Evolutionary conservation across 371 early-diverging fungal genomes (phyloP).

Genomic region (Syncephalastrum monosporum): DNA sequence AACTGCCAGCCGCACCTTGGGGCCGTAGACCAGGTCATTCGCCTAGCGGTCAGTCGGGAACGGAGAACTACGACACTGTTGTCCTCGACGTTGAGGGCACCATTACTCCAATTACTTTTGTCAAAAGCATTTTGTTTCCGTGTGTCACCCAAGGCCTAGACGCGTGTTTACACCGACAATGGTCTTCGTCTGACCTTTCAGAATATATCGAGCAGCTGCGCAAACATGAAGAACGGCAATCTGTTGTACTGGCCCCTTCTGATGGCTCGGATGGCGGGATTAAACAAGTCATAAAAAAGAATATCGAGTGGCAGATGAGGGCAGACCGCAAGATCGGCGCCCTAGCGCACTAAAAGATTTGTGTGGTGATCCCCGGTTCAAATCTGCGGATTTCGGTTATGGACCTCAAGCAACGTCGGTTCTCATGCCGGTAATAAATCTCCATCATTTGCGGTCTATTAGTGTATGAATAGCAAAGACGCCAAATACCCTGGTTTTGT

Average conservation of each 20-base stretch:
- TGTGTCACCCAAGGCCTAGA: constrained; percentile 64
- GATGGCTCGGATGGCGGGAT: constrained; percentile 50
- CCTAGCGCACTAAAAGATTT: no score
- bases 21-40: no score
- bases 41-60: no score
- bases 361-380: no score
- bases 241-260: constrained; percentile 45
- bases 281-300: constrained; percentile 61
- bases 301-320: constrained; percentile 82
- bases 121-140: constrained; percentile 89
- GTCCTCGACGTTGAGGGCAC: constrained; percentile 94
- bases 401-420: no score
- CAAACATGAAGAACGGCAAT: constrained; percentile 58
- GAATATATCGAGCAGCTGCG: constrained; percentile 63
- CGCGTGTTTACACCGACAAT: constrained; percentile 66
- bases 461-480: no score
- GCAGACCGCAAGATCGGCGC: constrained; percentile 85
- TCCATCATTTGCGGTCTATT: no score
- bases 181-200: constrained; percentile 63
- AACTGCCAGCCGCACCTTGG: no score
- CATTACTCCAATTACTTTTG: constrained; percentile 95
- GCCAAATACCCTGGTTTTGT: no score
- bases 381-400: no score
- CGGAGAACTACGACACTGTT: constrained; percentile 47
- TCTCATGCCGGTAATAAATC: no score